Base-by-base conservation (phyloP, 495 filamentous ascomycete species). In the Tetracladium marchalianum region DNA sequence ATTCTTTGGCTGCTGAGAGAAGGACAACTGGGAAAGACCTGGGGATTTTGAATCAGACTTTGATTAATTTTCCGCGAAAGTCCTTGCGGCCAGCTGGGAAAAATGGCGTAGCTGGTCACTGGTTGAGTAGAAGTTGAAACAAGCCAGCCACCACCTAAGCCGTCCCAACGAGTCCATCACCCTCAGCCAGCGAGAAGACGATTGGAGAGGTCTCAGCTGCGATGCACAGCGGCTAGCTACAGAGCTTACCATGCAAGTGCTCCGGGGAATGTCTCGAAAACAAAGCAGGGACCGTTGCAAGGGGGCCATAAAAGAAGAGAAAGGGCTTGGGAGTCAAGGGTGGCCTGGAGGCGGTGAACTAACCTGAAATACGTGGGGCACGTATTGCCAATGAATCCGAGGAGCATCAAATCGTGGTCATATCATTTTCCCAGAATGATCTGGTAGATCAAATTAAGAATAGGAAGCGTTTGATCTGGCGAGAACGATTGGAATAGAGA, bases 211-310 rank as follows among this genome's bases (percentile, higher is more conserved):
- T 59, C 48, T 41, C 34, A 46, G 39, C 46, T 59, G 56, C 44
- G 47, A 27, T 27, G 22, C 11, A 41, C 49, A 52, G 56, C 50
- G 46, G 52, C 49, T 45, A 27, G 22, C 44, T 56, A 45, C 54
- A 52, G 4, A 27, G 40, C 44, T 50, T 58, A 50, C 53, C 53
- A 53, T 56, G 56, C 56, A 48, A 50, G 46, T 55, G 43, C 51
- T 54, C 39, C 48, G 43, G 39, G 42, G 54, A 41, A 43, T 53
- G 47, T 51, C 35, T 53, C 31, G 40, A 52, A 45, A 43, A 41
- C 49, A 47, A 50, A 56, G 56, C 56, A 59, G 56, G 56, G 56
- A 56, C 53, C 53, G 56, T 32, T 42, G 46, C 52, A 52, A 52
- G 55, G 52, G 53, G 47, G 47, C 47, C 39, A 53, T 39, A 51